Evolutionary conservation across 352 stramenopile genomes (phyloP).

Genomic region (Phytophthora chlamydospora): DNA sequence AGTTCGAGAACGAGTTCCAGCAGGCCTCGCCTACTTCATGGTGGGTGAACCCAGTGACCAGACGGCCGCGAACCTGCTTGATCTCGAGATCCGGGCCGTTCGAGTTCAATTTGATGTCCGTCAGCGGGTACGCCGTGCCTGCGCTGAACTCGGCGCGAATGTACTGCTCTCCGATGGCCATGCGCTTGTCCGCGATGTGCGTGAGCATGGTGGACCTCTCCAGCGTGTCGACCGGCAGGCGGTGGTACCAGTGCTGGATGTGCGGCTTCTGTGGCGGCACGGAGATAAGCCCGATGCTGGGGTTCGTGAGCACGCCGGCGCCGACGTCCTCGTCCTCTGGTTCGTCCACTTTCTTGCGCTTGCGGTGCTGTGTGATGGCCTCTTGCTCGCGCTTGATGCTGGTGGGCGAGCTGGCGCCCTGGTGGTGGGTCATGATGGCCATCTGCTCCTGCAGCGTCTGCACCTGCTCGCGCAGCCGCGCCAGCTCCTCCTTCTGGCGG

Average conservation of each 20-base stretch:
- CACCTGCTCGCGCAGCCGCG: conserved; percentile 73
- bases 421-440: conserved; percentile 63
- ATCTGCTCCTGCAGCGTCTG: conserved; percentile 83
- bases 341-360: conserved; percentile 76
- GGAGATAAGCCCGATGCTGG: conserved; percentile 13
- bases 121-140: conserved; percentile 57
- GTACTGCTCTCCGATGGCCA: conserved; percentile 57
- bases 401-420: conserved; percentile 40
- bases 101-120: conserved; percentile 84
- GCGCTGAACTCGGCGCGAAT: conserved; percentile 59
- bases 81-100: conserved; percentile 85
- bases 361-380: conserved; percentile 67
- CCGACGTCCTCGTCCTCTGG: conserved; percentile 22
- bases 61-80: conserved; percentile 69
- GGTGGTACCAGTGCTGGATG: conserved; percentile 76
- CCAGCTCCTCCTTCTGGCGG: conserved; percentile 80
- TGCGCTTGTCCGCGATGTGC: conserved; percentile 60
- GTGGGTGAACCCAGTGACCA: conserved; percentile 62
- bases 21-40: conserved; percentile 65
- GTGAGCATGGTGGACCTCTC: conserved; percentile 56
- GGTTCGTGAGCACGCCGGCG: conserved; percentile 36
- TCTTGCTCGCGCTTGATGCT: conserved; percentile 62
- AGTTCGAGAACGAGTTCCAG: conserved; percentile 84
- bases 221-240: conserved; percentile 64
- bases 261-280: conserved; percentile 32